Base-by-base conservation (phyloP, 2,329 filamentous ascomycete species). In the Penicillium olsonii region DNA sequence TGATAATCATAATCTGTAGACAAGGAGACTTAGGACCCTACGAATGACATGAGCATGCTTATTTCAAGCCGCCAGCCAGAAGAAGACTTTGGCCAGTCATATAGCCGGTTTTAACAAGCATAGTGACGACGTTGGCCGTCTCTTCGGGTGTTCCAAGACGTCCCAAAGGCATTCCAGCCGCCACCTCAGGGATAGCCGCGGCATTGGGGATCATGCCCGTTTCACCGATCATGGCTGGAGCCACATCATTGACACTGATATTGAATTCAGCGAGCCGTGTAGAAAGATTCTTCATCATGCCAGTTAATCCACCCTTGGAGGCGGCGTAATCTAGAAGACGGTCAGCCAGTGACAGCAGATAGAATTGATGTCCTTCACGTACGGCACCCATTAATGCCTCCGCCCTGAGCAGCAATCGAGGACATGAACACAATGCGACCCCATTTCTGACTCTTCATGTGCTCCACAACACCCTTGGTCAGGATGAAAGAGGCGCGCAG, bases 191-290 rank as follows among this genome's bases (percentile, higher is more conserved):
- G 43, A 80, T 80, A 17, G 78, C 77, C 53, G 80, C 76, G 34
- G 78, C 78, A 52, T 81, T 75, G 2, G 81, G 80, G 35, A 86
- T 82, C 82, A 86, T 82, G 1, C 81, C 81, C 2, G 81, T 84
- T 18, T 81, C 78, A 4, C 82, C 83, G 55, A 87, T 86, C 82
- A 87, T 86, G 2, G 84, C 84, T 0, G 84, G 84, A 3, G 83
- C 82, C n/a, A 87, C 81, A 54, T 86, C 83, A 51, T 87, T 87
- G 48, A 86, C 82, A 12, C 83, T 84, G 57, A 87, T 84, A 26
- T 83, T 83, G 57, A 76, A 77, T 47, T 78, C 75, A 2, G 82
- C 84, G 18, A 86, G 75, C 38, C 81, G 80, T 1, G 74, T 77
- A 1, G 83, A 77, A 24, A 87, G 72, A 54, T 85, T 87, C 62